phyloP scores from a whole-genome alignment of 805 yeast genomes.

The Nakazawaea sp. region DNA sequence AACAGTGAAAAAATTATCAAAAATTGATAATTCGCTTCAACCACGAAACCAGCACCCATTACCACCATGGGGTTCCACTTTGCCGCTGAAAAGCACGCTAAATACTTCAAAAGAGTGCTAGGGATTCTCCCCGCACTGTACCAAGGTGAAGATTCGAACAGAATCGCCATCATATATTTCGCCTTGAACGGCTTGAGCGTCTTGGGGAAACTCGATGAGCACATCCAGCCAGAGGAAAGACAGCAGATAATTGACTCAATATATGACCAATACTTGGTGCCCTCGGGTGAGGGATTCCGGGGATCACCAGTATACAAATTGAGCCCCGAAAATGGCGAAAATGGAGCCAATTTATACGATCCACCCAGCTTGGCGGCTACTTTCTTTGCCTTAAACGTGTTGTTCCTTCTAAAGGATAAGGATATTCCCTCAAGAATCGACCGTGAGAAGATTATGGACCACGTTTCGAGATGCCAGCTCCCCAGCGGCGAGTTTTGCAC shows the following conservation, averaged over 20 bases:
- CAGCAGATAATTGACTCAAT: slow-evolving; percentile 33
- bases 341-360: slow-evolving; percentile 32
- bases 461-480: slow-evolving; percentile 56
- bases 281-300: slow-evolving; percentile 41
- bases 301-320: slow-evolving; percentile 44
- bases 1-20: too few relatives aligned
- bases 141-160: slow-evolving; percentile 66
- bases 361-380: slow-evolving; percentile 69
- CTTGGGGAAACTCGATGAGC: slow-evolving; percentile 25
- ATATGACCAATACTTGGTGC: slow-evolving; percentile 35
- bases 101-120: slow-evolving; percentile 22
- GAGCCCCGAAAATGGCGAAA: too few relatives aligned
- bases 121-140: slow-evolving; percentile 33
- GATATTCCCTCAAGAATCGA: slow-evolving; percentile 30
- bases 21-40: too few relatives aligned
- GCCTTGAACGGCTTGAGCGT: slow-evolving; percentile 55
- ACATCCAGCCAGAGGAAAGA: slow-evolving; percentile 22
- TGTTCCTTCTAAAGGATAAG: slow-evolving; percentile 44
- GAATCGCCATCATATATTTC: slow-evolving; percentile 64
- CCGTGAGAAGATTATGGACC: slow-evolving; percentile 36
- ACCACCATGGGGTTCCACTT: slow-evolving; percentile 5
- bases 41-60: neutral
- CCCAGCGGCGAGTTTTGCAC: slow-evolving; percentile 54
- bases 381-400: slow-evolving; percentile 58
- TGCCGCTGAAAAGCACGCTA: slow-evolving; percentile 16